Evolutionary conservation across 108 stramenopile genomes (phyloP).

Genomic region (Asterionellopsis glacialis): DNA sequence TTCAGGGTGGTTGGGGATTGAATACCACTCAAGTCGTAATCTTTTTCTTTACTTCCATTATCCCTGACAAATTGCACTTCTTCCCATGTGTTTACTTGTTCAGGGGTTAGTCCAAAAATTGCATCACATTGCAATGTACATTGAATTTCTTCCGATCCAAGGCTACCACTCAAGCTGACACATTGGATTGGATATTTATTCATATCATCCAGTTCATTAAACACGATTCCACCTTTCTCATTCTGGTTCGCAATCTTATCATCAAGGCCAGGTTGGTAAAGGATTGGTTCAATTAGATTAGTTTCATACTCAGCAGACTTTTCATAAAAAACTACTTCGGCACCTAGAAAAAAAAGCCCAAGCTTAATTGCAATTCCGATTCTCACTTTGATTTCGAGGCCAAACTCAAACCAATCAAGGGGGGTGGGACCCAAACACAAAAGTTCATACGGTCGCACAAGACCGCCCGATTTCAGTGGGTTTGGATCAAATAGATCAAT

Average conservation of each 20-base stretch:
- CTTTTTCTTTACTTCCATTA: too few species aligned
- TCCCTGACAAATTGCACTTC: too few species aligned
- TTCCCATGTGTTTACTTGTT: too few species aligned
- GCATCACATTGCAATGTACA: too few species aligned
- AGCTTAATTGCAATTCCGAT: constrained; percentile 10
- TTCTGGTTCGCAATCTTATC: not conserved
- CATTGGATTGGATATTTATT: not conserved
- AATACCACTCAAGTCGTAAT: too few species aligned
- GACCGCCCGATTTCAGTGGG: constrained; percentile 19
- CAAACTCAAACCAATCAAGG: constrained; percentile 36
- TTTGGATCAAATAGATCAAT: constrained; percentile 31
- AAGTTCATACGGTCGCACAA: constrained; percentile 27
- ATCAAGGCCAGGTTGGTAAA: not conserved
- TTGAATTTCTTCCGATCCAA: not conserved
- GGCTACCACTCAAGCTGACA: not conserved
- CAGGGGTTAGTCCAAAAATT: too few species aligned
- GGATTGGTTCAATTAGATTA: not conserved
- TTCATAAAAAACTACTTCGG: too few species aligned
- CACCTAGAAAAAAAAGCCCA: too few species aligned
- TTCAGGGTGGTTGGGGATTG: too few species aligned
- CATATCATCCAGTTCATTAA: not conserved
- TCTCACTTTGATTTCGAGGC: constrained; percentile 14
- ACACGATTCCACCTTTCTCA: not conserved
- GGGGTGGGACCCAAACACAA: constrained; percentile 11
- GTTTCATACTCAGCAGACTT: not conserved